These are phyloP conservation scores for Fraxinus albicans DNA, from an alignment of 305 asterid species.

Conservation along the genomic window DNA sequence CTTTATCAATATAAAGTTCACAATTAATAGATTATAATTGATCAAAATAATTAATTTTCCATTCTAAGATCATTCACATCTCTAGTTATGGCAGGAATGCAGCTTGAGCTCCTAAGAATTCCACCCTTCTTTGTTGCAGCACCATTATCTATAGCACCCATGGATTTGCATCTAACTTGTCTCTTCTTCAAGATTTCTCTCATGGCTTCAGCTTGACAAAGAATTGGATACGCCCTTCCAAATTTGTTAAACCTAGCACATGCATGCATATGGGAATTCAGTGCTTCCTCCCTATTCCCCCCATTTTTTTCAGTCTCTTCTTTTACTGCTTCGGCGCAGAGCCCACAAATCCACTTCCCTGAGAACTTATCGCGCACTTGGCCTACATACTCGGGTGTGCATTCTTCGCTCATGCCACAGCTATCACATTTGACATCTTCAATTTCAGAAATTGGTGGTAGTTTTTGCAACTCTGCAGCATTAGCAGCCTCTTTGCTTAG, in stretches of 20 bases:
- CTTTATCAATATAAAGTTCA: neutral
- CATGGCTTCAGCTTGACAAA: conserved; percentile 51
- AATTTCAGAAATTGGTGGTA: conserved; percentile 36
- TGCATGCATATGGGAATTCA: conserved; percentile 40
- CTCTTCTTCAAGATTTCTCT: conserved; percentile 41
- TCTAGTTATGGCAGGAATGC: conserved; percentile 47
- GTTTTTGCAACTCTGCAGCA: neutral
- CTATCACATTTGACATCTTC: conserved; percentile 48
- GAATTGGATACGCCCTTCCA: conserved; percentile 47
- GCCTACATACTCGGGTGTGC: conserved; percentile 38
- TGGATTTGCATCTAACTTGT: conserved; percentile 27
- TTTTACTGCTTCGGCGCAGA: conserved; percentile 48
- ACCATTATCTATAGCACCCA: conserved; percentile 32
- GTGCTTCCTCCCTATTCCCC: conserved; percentile 34
- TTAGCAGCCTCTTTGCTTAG: conserved; percentile 24
- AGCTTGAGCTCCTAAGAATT: conserved; percentile 44
- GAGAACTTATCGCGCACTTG: conserved; percentile 28
- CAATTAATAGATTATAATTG: neutral
- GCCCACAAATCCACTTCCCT: conserved; percentile 49
- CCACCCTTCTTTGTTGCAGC: conserved; percentile 27
- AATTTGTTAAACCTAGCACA: conserved; percentile 41
- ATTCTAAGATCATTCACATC: conserved; percentile 31
- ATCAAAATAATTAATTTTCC: neutral
- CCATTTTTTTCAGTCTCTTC: conserved; percentile 48
- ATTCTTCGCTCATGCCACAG: conserved; percentile 51